Evolutionary conservation across 2,329 filamentous ascomycete species (phyloP), one percentile per base, ranked within the genome.

Genomic region (Alternaria triticimaculans): DNA sequence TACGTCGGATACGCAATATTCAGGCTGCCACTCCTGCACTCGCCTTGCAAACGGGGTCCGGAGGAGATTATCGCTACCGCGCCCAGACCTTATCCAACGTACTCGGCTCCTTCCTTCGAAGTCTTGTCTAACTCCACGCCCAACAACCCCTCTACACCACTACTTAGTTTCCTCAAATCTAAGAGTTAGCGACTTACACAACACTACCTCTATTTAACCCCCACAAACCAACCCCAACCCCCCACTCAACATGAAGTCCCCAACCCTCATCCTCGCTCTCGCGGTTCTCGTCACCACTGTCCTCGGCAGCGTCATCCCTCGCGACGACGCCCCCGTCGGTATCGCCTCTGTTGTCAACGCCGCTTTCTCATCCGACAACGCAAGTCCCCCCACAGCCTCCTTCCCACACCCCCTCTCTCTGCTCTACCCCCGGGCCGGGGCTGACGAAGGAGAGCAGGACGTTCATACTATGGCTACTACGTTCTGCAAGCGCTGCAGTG

Each of bases 31-130:
- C 33, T 18, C 33, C 15, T 18, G 8, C 15, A 41, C 33, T 41
- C 37, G 18, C 37, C n/a, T 41, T 41, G 37, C 37, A 41, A 41
- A 41, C 37, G 15, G 37, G 8, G 4, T 41, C 37, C 37, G n/a
- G 3, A 18, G 0, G 0, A 41, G 9, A 41, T 1, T 6, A 0
- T 3, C 9, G 37, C 37, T n/a, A 41, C 37, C 37, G 2, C n/a
- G 37, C 37, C 9, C 5, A 5, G 37, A 18, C 37, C 5, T 41
- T 11, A 1, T 11, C 37, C 37, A 11, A 41, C 37, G 37, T 18
- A 41, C 37, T 41, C 37, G 37, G 37, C n/a, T 41, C 37, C 37
- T 41, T 41, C 37, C 33, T 41, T 41, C 37, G 5, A 41, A 5
- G 37, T 18, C 37, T 11, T 41, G 1, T 18, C 6, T 3, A 41